phyloP scores from a whole-genome alignment of 169 alveolate genomes.

The Plasmodium inui region DNA sequence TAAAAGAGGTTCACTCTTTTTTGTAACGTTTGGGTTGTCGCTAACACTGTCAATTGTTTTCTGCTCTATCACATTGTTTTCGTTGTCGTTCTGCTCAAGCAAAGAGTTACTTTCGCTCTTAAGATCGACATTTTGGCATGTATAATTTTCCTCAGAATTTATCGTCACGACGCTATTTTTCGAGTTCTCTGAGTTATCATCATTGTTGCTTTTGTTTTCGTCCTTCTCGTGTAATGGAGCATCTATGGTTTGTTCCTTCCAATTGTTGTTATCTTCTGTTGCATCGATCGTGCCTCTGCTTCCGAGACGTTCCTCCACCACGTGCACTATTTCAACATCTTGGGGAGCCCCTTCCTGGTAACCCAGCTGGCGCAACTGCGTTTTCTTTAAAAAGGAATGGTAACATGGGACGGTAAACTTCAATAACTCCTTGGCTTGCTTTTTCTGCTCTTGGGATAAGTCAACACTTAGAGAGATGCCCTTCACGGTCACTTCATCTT shows the following conservation, averaged over 20 bases:
- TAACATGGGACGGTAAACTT: slow-evolving; percentile 66
- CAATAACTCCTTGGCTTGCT: slow-evolving; percentile 9
- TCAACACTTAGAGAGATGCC: slow-evolving; percentile 2
- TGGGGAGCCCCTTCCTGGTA: background rate
- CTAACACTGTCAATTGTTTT: background rate
- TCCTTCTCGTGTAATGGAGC: background rate
- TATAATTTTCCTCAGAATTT: background rate
- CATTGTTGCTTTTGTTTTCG: background rate
- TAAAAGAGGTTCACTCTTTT: background rate
- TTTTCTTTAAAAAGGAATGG: slow-evolving; percentile 12
- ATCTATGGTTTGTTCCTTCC: background rate
- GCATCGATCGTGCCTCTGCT: background rate
- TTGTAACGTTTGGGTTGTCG: background rate
- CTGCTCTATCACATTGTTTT: background rate
- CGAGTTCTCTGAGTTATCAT: background rate
- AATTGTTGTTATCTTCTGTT: background rate
- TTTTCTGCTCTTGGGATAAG: slow-evolving; percentile 14
- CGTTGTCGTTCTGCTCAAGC: background rate
- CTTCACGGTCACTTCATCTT: slow-evolving; percentile 47
- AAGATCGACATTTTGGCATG: background rate
- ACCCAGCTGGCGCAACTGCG: slow-evolving; percentile 18
- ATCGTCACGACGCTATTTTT: background rate
- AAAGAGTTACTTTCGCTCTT: background rate
- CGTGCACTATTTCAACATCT: background rate
- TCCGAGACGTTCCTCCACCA: background rate